Conservation (phyloP, 2,329 filamentous ascomycete genomes). For the Grosmannia huntii region DNA sequence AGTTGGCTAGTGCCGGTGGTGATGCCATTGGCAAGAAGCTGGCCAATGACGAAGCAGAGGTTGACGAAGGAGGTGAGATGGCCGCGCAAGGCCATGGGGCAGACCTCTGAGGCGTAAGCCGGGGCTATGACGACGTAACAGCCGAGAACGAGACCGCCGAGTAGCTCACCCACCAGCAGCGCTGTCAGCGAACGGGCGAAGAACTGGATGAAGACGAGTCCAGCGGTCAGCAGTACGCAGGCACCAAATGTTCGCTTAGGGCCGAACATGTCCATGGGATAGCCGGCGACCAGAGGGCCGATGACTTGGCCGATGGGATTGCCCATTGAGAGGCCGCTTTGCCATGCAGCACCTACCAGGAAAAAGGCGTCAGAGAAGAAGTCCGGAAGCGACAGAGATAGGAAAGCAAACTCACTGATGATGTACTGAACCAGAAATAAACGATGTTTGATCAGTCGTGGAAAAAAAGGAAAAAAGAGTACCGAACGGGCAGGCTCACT, state of each 20-base stretch:
- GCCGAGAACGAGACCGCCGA: slow-evolving; percentile 48
- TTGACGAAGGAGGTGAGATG: slow-evolving; percentile 48
- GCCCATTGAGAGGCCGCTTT: slow-evolving; percentile 35
- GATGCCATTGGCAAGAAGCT: slow-evolving; percentile 39
- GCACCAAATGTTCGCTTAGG: slow-evolving; percentile 30
- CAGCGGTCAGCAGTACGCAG: slow-evolving; percentile 29
- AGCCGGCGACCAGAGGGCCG: slow-evolving; percentile 36
- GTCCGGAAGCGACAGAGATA: not conserved
- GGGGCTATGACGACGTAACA: slow-evolving; percentile 46
- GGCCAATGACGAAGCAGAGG: slow-evolving; percentile 49
- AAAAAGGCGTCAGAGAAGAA: not conserved
- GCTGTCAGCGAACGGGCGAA: slow-evolving; percentile 42
- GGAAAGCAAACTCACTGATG: not conserved
- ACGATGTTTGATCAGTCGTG: not conserved
- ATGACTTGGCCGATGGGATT: slow-evolving; percentile 44
- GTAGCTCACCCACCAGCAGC: slow-evolving; percentile 47
- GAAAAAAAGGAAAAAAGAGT: not conserved
- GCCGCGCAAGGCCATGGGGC: slow-evolving; percentile 43
- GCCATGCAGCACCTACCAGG: slow-evolving; percentile 26
- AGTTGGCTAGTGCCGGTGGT: slow-evolving; percentile 28
- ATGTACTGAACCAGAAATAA: not conserved
- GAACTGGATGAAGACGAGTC: slow-evolving; percentile 49
- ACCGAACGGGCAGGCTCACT: slow-evolving; percentile 8
- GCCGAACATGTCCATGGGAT: slow-evolving; percentile 32
- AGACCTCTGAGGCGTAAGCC: slow-evolving; percentile 49